phyloP scores from a whole-genome alignment of 805 yeast genomes.

The Huiozyma sinensis region DNA sequence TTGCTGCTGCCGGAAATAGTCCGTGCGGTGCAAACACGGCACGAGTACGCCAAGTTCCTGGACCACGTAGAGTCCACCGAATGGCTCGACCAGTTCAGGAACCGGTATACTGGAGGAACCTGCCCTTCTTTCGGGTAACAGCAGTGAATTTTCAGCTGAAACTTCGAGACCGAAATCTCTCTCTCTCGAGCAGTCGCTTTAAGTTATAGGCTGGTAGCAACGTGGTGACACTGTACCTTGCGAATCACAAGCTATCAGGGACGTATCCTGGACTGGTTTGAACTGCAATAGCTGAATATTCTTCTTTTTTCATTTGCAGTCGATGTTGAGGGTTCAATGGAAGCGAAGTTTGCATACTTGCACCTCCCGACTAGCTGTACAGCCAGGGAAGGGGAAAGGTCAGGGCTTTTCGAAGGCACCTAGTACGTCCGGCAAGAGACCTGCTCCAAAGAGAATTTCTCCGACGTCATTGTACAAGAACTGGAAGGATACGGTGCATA shows the following conservation, averaged over 20 bases:
- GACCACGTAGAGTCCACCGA: not conserved
- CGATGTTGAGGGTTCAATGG: constrained; percentile 13
- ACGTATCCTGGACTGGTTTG: no score
- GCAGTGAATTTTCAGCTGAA: no score
- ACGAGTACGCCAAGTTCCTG: constrained; percentile 35
- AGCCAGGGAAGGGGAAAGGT: constrained; percentile 12
- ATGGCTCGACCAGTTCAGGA: not conserved
- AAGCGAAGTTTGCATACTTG: constrained; percentile 11
- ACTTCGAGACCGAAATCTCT: no score
- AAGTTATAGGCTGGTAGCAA: no score
- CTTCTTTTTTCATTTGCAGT: no score
- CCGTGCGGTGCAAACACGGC: constrained; percentile 79
- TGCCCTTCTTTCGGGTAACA: no score
- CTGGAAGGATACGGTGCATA: constrained; percentile 26
- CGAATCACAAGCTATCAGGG: no score
- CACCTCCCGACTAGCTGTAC: constrained; percentile 9
- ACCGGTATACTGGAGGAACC: no score
- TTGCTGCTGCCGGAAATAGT: constrained; percentile 48
- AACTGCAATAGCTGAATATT: no score
- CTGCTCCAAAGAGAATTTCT: constrained; percentile 18
- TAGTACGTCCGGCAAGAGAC: constrained; percentile 7
- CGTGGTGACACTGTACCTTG: no score
- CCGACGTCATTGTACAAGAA: constrained; percentile 26
- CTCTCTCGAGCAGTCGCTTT: no score
- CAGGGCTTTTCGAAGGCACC: constrained; percentile 23